Evolutionary conservation across 129 eudicot species (phyloP).

Genomic region (Pittosporum tobira): DNA sequence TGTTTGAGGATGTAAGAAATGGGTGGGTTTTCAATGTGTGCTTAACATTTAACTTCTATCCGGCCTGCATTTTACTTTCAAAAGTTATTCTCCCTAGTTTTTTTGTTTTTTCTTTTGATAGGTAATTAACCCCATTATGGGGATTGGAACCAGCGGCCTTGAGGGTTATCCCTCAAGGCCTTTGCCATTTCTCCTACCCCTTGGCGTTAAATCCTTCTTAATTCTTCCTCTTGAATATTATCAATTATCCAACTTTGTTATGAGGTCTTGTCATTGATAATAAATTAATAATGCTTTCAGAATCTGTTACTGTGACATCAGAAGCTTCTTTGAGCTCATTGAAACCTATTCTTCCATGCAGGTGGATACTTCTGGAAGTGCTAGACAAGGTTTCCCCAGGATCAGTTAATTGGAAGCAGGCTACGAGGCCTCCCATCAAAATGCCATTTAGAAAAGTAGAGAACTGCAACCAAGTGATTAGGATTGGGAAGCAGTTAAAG

Average conservation of each 20-base stretch:
- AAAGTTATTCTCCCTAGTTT: too few relatives aligned
- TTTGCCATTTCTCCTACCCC: too few relatives aligned
- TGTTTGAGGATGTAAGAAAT: slow-evolving; percentile 88
- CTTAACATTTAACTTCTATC: background rate
- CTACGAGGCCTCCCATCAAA: slow-evolving; percentile 90
- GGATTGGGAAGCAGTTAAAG: slow-evolving; percentile 75
- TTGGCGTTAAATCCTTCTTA: background rate
- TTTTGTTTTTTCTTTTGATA: too few relatives aligned
- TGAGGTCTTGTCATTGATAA: background rate
- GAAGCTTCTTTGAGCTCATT: slow-evolving; percentile 3
- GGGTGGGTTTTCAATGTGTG: slow-evolving; percentile 43
- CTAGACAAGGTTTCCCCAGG: slow-evolving; percentile 78
- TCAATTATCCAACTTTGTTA: background rate
- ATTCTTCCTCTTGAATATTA: background rate
- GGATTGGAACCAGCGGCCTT: too few relatives aligned
- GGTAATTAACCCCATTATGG: too few relatives aligned
- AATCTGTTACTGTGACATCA: background rate
- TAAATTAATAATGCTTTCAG: background rate
- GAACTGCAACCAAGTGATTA: slow-evolving; percentile 93
- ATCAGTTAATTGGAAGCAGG: slow-evolving; percentile 88
- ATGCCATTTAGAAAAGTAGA: slow-evolving; percentile 99
- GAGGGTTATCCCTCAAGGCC: too few relatives aligned
- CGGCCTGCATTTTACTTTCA: too few relatives aligned
- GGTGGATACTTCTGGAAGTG: slow-evolving; percentile 88
- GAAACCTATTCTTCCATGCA: slow-evolving; percentile 16